phyloP scores from a whole-genome alignment of 108 stramenopile species.

The Cyclotella atomus region DNA sequence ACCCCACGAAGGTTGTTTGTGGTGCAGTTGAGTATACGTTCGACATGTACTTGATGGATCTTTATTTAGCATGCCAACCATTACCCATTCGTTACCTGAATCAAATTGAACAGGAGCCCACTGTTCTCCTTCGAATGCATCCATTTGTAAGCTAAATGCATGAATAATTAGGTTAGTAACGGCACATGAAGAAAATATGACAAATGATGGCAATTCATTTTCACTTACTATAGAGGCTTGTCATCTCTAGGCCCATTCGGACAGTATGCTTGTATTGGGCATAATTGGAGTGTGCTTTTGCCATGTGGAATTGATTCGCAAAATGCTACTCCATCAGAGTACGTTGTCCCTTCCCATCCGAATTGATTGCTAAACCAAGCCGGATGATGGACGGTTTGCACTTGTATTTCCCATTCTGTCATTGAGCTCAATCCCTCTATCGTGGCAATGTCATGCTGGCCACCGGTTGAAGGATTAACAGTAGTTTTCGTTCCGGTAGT shows the following conservation, averaged over 20 bases:
- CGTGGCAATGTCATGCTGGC: neutral
- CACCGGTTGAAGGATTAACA: neutral
- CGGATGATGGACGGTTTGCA: slow-evolving; percentile 27
- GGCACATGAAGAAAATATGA: slow-evolving; percentile 10
- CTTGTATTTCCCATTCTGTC: slow-evolving; percentile 36
- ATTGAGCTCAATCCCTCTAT: slow-evolving; percentile 2
- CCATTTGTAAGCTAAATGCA: slow-evolving; percentile 30
- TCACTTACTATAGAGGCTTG: slow-evolving; percentile 2
- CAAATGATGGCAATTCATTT: neutral
- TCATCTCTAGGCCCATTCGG: slow-evolving; percentile 17
- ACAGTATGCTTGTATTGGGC: slow-evolving; percentile 25
- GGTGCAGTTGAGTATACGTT: slow-evolving; percentile 27
- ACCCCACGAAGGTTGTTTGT: slow-evolving; percentile 35
- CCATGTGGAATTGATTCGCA: slow-evolving; percentile 36
- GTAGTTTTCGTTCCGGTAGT: neutral
- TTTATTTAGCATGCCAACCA: slow-evolving; percentile 44
- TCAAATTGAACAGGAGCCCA: slow-evolving; percentile 40
- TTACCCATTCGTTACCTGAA: slow-evolving; percentile 38
- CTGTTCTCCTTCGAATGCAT: slow-evolving; percentile 44
- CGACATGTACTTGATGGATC: slow-evolving; percentile 30
- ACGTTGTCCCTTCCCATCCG: slow-evolving; percentile 46
- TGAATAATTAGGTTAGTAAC: neutral
- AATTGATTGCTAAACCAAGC: slow-evolving; percentile 29
- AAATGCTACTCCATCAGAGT: slow-evolving; percentile 32
- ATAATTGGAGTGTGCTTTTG: slow-evolving; percentile 10